These are phyloP conservation scores for Kurtzmaniella natalensis DNA, from an alignment of 1,139 yeast genomes.

Conservation along the genomic window DNA sequence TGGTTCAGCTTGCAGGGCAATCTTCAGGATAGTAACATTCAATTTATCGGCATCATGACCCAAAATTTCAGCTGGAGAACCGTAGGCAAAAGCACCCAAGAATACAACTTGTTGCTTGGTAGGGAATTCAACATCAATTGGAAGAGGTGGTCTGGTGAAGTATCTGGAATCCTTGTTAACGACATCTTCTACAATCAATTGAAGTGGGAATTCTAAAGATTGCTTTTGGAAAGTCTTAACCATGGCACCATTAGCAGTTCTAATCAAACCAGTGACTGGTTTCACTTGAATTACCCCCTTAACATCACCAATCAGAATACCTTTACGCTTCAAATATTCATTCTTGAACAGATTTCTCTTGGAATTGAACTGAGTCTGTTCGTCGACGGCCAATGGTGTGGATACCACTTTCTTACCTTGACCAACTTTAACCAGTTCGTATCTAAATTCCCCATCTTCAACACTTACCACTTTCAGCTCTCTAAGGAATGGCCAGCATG, in stretches of 20 bases:
- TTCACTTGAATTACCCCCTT: conserved; percentile 62
- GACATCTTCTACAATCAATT: conserved; percentile 74
- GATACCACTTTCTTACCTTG: conserved; percentile 32
- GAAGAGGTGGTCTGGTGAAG: conserved; percentile 67
- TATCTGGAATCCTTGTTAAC: conserved; percentile 70
- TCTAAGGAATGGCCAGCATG: conserved; percentile 85
- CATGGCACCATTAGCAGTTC: conserved; percentile 70
- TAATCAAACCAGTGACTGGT: conserved; percentile 74
- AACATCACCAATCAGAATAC: conserved; percentile 53
- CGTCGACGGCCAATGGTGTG: conserved; percentile 38
- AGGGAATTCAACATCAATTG: conserved; percentile 82
- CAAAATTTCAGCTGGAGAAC: conserved; percentile 72
- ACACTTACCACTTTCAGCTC: conserved; percentile 74
- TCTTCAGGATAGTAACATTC: conserved; percentile 49
- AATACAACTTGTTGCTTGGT: conserved; percentile 68
- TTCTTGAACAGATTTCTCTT: conserved; percentile 28
- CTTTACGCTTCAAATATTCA: conserved; percentile 46
- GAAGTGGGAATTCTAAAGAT: conserved; percentile 63
- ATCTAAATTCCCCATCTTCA: conserved; percentile 47
- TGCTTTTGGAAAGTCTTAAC: conserved; percentile 59
- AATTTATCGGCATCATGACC: conserved; percentile 57
- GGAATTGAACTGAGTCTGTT: conserved; percentile 35
- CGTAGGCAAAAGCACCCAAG: conserved; percentile 85
- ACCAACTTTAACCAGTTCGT: conserved; percentile 36
- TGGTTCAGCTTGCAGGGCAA: conserved; percentile 52